These are phyloP conservation scores for Sextonia rubra DNA, from an alignment of 164 flowering plant species.

Conservation along the genomic window DNA sequence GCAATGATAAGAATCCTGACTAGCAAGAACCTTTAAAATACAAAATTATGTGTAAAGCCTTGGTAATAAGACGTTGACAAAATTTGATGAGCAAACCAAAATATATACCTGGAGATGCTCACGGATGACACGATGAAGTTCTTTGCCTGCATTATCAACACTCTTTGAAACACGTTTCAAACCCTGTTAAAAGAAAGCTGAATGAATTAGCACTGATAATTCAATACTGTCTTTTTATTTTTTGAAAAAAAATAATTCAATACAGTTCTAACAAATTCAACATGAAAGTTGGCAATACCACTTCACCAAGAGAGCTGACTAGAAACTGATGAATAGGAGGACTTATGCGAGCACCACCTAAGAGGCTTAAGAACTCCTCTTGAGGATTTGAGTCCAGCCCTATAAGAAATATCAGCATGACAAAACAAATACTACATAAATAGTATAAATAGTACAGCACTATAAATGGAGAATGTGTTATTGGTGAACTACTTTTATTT, in stretches of 20 bases:
- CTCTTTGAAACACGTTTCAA: slow-evolving; percentile 74
- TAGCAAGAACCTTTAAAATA: neutral
- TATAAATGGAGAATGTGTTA: neutral
- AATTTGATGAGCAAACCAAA: neutral
- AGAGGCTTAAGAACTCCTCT: slow-evolving; percentile 87
- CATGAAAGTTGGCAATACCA: slow-evolving; percentile 37
- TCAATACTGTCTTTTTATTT: too few relatives aligned
- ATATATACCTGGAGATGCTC: slow-evolving; percentile 77
- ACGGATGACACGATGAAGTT: slow-evolving; percentile 73
- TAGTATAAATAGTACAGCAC: neutral
- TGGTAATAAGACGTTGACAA: neutral
- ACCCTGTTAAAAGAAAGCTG: slow-evolving; percentile 37
- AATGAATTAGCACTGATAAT: neutral
- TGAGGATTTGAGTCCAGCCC: slow-evolving; percentile 86
- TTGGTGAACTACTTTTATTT: neutral
- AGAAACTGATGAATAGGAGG: slow-evolving; percentile 92
- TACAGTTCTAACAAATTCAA: neutral
- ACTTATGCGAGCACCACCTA: slow-evolving; percentile 91
- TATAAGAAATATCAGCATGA: slow-evolving; percentile 18
- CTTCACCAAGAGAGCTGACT: slow-evolving; percentile 88
- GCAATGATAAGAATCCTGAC: neutral
- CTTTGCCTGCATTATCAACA: slow-evolving; percentile 77
- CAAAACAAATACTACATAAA: slow-evolving; percentile 1
- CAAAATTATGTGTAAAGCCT: neutral
- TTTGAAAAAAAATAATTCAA: too few relatives aligned